Base-by-base conservation (phyloP, 2,329 filamentous ascomycete species). In the Ciborinia camelliae region DNA sequence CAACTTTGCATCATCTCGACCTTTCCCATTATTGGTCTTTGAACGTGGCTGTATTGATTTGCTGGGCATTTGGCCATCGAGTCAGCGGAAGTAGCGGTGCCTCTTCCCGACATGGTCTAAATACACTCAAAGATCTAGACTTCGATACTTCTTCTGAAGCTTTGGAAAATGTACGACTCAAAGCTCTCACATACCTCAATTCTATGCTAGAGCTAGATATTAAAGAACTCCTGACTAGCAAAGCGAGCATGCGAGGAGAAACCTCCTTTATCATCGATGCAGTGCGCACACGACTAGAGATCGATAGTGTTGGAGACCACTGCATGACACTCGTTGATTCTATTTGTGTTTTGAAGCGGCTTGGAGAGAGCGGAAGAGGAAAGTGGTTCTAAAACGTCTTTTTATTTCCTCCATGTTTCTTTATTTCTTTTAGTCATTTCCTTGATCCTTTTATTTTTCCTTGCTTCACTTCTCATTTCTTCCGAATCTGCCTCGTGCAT, bases 21-120 rank as follows among this genome's bases (percentile, higher is more conserved):
- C 76, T 85, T 50, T 80, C 79, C 2, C 79, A 83, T 67, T 84
- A 82, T 70, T 85, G 83, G 83, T 80, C 77, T 39, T 70, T 86
- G 57, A 86, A 86, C 70, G 80, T 83, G 9, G 85, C 83, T 67
- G 77, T 82, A 9, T 77, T 87, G 58, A 82, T 87, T 68, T 85
- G 82, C 75, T 87, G 85, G 85, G 83, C 84, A 0, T 83, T 81
- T 68, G 79, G 80, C 2, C 76, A 82, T 64, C 73, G 73, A 20
- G 23, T 26, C 14, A 18, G 30, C 14, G 61, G 39, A 23, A 28
- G 7, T 14, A 63, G n/a, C 18, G 23, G 23, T 48, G 6, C 50
- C 8, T 26, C 28, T 37, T 37, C 23, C 14, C 43, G 37, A 20
- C 20, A 61, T 20, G 18, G 20, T 41, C 14, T 18, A 12, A 10